phyloP scores from a whole-genome alignment of 1,284 basidiomycete genomes.

The Trametes sp. region DNA sequence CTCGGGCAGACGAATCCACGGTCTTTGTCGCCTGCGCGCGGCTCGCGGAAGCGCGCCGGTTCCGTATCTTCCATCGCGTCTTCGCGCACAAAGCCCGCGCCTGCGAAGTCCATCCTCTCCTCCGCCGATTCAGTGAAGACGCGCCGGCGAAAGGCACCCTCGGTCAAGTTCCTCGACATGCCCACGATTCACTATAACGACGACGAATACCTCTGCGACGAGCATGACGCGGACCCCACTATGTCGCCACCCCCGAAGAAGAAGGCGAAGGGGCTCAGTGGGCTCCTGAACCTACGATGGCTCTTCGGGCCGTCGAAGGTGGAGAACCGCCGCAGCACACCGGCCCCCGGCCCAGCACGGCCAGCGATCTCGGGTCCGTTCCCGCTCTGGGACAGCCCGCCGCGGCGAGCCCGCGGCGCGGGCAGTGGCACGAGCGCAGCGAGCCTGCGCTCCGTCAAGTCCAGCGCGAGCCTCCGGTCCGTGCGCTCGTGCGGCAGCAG shows the following conservation, averaged over 20 bases:
- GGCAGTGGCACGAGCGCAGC: conserved; percentile 22
- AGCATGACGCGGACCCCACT: conserved; percentile 25
- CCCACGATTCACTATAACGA: conserved; percentile 48
- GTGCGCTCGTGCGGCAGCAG: conserved; percentile 41
- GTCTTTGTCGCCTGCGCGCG: conserved; percentile 31
- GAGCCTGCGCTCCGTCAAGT: conserved; percentile 40
- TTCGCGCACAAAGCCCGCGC: conserved; percentile 40
- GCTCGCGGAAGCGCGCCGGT: conserved; percentile 37
- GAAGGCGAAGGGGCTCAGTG: conserved; percentile 34
- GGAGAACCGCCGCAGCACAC: conserved; percentile 8
- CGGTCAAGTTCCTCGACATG: conserved; percentile 53
- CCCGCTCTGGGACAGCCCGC: conserved; percentile 42
- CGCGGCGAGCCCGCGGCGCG: conserved; percentile 24
- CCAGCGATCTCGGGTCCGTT: conserved; percentile 46
- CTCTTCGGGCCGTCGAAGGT: conserved; percentile 27
- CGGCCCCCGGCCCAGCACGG: conserved; percentile 27
- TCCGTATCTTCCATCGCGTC: conserved; percentile 42
- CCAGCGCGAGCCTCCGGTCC: conserved; percentile 37
- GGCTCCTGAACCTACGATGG: conserved; percentile 36
- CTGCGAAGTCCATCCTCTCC: conserved; percentile 44
- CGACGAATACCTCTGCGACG: conserved; percentile 23
- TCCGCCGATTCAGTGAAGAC: conserved; percentile 43
- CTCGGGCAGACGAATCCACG: conserved; percentile 35
- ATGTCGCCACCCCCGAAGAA: conserved; percentile 29
- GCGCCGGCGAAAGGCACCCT: conserved; percentile 45